Conservation (phyloP, 352 stramenopile species). For the Phytophthora sojae region DNA sequence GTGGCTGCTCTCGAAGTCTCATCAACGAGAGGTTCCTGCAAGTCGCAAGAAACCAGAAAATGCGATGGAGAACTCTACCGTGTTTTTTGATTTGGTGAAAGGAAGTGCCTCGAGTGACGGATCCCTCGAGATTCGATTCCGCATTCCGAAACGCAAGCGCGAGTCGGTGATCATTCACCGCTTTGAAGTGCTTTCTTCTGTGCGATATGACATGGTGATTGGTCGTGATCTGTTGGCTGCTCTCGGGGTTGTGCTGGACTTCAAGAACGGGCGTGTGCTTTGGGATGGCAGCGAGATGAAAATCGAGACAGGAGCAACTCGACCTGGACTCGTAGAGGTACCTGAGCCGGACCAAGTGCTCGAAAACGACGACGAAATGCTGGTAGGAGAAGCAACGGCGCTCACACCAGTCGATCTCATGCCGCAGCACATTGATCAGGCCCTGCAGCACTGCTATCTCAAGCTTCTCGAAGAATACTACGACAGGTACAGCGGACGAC, state of each 20-base stretch:
- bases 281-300: neutral
- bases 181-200: slow-evolving; percentile 1
- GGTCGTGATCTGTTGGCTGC: neutral
- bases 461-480: slow-evolving; percentile 9
- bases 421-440: neutral
- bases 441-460: slow-evolving; percentile 5
- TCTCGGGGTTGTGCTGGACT: neutral
- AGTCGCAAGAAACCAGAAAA: neutral
- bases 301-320: neutral
- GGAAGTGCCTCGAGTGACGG: neutral
- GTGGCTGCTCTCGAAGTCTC: slow-evolving; percentile 4
- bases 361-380: neutral
- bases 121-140: neutral
- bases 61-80: neutral
- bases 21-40: neutral
- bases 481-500: neutral
- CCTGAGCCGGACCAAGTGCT: neutral
- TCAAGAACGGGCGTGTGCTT: neutral
- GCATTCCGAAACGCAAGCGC: slow-evolving; percentile 3
- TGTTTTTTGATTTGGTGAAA: neutral
- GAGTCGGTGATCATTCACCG: slow-evolving; percentile 2
- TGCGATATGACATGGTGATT: neutral
- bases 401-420: slow-evolving; percentile 6
- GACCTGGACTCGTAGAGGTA: neutral
- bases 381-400: neutral